Conservation (phyloP, 257 asterid species). For the Nicotiana obtusifolia region DNA sequence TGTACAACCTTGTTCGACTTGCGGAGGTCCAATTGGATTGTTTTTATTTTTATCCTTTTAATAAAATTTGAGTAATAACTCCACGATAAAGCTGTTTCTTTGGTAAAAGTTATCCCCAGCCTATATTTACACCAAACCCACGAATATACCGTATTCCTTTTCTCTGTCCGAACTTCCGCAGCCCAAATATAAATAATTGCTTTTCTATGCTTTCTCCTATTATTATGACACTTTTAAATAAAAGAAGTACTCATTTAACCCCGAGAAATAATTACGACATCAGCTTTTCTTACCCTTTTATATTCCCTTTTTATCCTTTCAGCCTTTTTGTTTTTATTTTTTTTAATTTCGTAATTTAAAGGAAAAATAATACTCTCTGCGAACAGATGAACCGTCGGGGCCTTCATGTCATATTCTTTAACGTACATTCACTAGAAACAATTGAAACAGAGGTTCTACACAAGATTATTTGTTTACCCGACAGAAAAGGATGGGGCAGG, state of each 20-base stretch:
- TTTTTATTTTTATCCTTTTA: too few relatives aligned
- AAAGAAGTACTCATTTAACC: background rate
- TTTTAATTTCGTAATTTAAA: too few relatives aligned
- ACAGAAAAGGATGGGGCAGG: too few relatives aligned
- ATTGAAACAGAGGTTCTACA: background rate
- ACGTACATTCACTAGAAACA: background rate
- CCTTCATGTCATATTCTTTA: background rate
- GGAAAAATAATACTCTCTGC: background rate
- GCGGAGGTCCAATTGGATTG: too few relatives aligned
- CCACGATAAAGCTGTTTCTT: too few relatives aligned
- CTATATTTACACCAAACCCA: too few relatives aligned
- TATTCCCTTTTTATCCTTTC: background rate
- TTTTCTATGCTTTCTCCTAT: background rate
- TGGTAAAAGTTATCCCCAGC: too few relatives aligned
- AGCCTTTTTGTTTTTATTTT: too few relatives aligned
- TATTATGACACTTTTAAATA: too few relatives aligned
- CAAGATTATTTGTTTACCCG: background rate
- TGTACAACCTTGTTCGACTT: too few relatives aligned
- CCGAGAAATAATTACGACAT: background rate
- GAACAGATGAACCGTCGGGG: background rate
- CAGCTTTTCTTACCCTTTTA: too few relatives aligned
- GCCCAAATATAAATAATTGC: background rate
- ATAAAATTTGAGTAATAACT: too few relatives aligned
- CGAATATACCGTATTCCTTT: background rate
- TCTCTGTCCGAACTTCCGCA: background rate